Conservation (phyloP, 2,329 filamentous ascomycete genomes). For the Graphilbum sp. region DNA sequence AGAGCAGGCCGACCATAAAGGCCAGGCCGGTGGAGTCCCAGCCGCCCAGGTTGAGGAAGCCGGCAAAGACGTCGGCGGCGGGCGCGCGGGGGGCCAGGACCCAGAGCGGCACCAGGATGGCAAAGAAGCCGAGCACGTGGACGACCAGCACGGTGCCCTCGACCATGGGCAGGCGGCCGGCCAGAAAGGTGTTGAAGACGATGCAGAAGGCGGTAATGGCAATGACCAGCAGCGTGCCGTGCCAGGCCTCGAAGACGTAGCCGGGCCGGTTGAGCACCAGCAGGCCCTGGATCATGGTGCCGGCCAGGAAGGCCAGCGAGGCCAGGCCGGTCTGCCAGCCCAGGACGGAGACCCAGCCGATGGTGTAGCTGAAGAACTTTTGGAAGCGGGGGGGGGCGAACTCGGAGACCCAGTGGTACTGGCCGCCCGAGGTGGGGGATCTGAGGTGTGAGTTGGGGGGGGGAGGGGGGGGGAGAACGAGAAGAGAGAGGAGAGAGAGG, state of each 20-base stretch:
- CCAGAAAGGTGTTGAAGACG: slow-evolving; percentile 32
- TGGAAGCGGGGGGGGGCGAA: slow-evolving; percentile 30
- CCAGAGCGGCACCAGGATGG: slow-evolving; percentile 14
- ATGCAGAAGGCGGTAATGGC: slow-evolving; percentile 27
- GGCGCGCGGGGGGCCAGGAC: slow-evolving; percentile 12
- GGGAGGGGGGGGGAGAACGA: too few species aligned
- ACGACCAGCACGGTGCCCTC: slow-evolving; percentile 33
- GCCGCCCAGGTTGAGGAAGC: slow-evolving; percentile 29
- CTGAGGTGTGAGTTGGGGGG: slow-evolving; percentile 4
- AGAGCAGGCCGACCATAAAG: slow-evolving; percentile 29
- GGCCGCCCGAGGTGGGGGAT: slow-evolving; percentile 35
- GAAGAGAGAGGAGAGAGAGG: too few species aligned
- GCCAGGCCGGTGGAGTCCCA: slow-evolving; percentile 28
- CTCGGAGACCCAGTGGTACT: slow-evolving; percentile 45
- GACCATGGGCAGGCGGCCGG: slow-evolving; percentile 27
- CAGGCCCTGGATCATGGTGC: slow-evolving; percentile 30
- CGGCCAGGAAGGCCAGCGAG: slow-evolving; percentile 24
- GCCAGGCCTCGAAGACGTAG: slow-evolving; percentile 26
- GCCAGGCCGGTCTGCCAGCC: slow-evolving; percentile 26
- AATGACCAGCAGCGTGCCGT: slow-evolving; percentile 32
- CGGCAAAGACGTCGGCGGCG: slow-evolving; percentile 22
- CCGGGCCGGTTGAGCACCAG: slow-evolving; percentile 21
- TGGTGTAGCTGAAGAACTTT: slow-evolving; percentile 37
- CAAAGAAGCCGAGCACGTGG: slow-evolving; percentile 28
- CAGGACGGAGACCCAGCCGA: slow-evolving; percentile 33